A percentile compares a stretch with the other conserved stretches of the same genome.
These are phyloP conservation scores for Misopates orontium DNA, from an alignment of 257 asterid species.

Conservation along the genomic window DNA sequence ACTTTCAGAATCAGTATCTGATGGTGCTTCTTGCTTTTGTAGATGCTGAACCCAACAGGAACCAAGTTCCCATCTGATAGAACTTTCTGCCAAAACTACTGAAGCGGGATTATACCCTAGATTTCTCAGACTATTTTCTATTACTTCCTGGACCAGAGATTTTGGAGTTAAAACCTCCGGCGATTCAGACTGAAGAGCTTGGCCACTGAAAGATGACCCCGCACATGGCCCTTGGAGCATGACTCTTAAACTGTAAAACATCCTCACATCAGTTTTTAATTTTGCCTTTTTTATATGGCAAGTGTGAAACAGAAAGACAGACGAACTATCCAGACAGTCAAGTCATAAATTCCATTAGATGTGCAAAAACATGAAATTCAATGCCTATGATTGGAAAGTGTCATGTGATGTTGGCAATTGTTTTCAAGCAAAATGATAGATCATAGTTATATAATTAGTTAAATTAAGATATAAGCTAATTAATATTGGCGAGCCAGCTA, in stretches of 20 bases:
- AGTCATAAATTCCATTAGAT: constrained; percentile 10
- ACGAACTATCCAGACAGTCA: constrained; percentile 4
- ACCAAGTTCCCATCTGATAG: constrained; percentile 98
- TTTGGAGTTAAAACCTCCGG: constrained; percentile 46
- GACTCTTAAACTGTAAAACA: constrained; percentile 69
- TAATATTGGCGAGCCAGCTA: constrained; percentile 1
- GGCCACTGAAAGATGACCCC: constrained; percentile 52
- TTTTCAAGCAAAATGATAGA: constrained; percentile 11
- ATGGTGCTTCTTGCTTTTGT: constrained; percentile 74
- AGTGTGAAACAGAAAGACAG: constrained; percentile 11
- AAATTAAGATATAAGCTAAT: constrained; percentile 5
- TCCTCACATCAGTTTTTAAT: constrained; percentile 21
- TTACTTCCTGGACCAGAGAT: constrained; percentile 54
- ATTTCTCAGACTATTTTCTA: constrained; percentile 60
- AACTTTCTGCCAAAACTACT: constrained; percentile 40
- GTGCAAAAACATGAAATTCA: constrained; percentile 3
- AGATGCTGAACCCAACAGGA: constrained; percentile 98
- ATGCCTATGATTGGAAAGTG: background rate
- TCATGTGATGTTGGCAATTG: constrained; percentile 8
- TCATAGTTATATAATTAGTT: background rate
- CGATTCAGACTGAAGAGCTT: constrained; percentile 43
- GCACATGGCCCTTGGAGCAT: constrained; percentile 56
- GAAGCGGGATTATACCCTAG: constrained; percentile 39
- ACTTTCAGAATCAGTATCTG: constrained; percentile 46
- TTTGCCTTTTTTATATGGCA: background rate